Evolutionary conservation across 2,329 filamentous ascomycete genomes (phyloP).

Genomic region (Didymella exigua): DNA sequence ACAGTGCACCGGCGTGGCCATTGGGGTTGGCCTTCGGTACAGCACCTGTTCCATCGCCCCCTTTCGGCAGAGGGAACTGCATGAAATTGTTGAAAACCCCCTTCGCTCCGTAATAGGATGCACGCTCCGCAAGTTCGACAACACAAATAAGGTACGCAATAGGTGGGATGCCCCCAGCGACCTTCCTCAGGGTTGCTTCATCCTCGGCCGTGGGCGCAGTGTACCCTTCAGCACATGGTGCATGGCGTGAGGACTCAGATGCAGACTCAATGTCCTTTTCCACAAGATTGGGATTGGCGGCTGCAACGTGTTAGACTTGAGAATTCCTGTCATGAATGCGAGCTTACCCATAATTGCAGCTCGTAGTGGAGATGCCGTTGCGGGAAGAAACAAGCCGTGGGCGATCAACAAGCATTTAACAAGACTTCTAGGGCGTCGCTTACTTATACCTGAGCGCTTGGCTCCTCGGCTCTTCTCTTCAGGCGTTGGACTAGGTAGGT

Average conservation of each 20-base stretch:
- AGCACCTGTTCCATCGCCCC: conserved; percentile 45
- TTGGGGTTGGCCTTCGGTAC: conserved; percentile 38
- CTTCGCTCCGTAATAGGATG: conserved; percentile 64
- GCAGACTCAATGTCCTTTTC: conserved; percentile 10
- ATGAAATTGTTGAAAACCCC: conserved; percentile 67
- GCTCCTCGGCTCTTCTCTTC: background rate
- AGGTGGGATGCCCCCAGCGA: conserved; percentile 58
- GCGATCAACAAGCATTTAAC: conserved; percentile 8
- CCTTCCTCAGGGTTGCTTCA: conserved; percentile 52
- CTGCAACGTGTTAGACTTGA: background rate
- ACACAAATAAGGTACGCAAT: conserved; percentile 63
- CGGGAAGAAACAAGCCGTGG: background rate
- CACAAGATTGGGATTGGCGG: background rate
- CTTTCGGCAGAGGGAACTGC: conserved; percentile 62
- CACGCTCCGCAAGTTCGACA: conserved; percentile 66
- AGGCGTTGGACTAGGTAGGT: too few species aligned
- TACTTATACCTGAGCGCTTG: conserved; percentile 10
- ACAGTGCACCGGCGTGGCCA: conserved; percentile 59
- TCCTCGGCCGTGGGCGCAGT: conserved; percentile 56
- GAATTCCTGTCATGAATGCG: too few species aligned
- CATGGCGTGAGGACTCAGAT: conserved; percentile 9
- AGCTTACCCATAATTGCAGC: conserved; percentile 2
- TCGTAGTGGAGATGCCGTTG: background rate
- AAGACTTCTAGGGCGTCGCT: conserved; percentile 11
- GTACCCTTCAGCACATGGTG: background rate